These are phyloP conservation scores for Penicillium janthinellum DNA, from an alignment of 2,329 filamentous ascomycete species.

Conservation along the genomic window DNA sequence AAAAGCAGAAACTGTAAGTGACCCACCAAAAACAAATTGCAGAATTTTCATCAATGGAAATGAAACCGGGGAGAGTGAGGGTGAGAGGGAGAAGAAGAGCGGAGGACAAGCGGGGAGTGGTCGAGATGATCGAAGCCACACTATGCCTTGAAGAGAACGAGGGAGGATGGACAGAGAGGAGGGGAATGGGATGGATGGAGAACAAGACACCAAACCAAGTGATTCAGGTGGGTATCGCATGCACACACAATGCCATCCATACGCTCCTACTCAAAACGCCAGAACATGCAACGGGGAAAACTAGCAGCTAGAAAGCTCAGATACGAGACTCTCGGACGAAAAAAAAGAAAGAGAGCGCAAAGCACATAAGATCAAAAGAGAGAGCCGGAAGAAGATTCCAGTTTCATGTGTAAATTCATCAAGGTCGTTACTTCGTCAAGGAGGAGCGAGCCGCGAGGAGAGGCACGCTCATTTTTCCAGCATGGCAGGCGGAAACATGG, in stretches of 20 bases:
- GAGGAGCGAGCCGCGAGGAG: constrained; percentile 1
- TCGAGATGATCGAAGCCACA: constrained; percentile 8
- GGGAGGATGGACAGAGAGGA: constrained; percentile 8
- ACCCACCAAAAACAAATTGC: background rate
- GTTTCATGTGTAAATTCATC: constrained; percentile 39
- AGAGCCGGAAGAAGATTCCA: constrained; percentile 18
- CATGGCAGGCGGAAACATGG: constrained; percentile 16
- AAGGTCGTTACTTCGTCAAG: constrained; percentile 41
- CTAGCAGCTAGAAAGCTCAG: constrained; percentile 16
- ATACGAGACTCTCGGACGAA: constrained; percentile 9
- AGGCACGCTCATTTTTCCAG: background rate
- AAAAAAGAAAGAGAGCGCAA: constrained; percentile 9
- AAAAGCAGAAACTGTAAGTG: constrained; percentile 19
- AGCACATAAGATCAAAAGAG: constrained; percentile 12
- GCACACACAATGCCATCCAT: constrained; percentile 35
- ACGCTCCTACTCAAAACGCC: constrained; percentile 33
- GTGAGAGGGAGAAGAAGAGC: background rate
- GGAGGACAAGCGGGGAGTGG: background rate
- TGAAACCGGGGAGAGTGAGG: background rate
- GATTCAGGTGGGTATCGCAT: constrained; percentile 38
- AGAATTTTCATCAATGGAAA: background rate
- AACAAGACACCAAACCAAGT: constrained; percentile 6
- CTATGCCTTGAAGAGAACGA: background rate
- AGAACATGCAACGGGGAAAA: constrained; percentile 31
- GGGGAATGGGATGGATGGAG: background rate